phyloP scores from a whole-genome alignment of 2,329 filamentous ascomycete genomes.

The Colletotrichum shisoi region DNA sequence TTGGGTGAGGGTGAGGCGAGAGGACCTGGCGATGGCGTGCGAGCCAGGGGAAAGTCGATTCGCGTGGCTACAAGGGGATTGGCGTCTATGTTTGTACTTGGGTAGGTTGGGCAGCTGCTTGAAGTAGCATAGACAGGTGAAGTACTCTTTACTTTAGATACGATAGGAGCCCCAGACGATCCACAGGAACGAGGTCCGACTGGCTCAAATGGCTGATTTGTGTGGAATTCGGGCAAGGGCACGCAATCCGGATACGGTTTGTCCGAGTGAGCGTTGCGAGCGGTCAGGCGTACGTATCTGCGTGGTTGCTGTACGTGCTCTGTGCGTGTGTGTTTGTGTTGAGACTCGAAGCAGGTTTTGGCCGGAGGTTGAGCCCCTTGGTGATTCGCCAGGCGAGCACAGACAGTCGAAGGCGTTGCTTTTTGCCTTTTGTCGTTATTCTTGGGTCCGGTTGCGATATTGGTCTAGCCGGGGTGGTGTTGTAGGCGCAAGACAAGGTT shows the following conservation, averaged over 20 bases:
- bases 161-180: constrained; percentile 33
- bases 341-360: constrained; percentile 23
- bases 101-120: constrained; percentile 18
- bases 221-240: constrained; percentile 20
- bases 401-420: constrained; percentile 4
- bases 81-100: constrained; percentile 7
- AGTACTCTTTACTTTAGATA: background rate
- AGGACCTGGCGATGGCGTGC: constrained; percentile 39
- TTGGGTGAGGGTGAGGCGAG: constrained; percentile 37
- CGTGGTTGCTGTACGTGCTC: no score
- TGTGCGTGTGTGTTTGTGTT: constrained; percentile 25
- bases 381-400: constrained; percentile 13
- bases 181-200: constrained; percentile 35
- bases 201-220: constrained; percentile 19
- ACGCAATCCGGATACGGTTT: constrained; percentile 24
- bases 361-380: constrained; percentile 34
- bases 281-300: background rate
- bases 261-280: constrained; percentile 8
- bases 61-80: constrained; percentile 18
- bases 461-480: background rate
- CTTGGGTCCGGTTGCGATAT: constrained; percentile 2
- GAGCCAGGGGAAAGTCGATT: constrained; percentile 36
- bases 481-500: background rate
- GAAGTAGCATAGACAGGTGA: background rate
- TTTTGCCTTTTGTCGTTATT: constrained; percentile 18